These are phyloP conservation scores for Candida nonsorbophila DNA, from an alignment of 805 yeast genomes.

Conservation along the genomic window DNA sequence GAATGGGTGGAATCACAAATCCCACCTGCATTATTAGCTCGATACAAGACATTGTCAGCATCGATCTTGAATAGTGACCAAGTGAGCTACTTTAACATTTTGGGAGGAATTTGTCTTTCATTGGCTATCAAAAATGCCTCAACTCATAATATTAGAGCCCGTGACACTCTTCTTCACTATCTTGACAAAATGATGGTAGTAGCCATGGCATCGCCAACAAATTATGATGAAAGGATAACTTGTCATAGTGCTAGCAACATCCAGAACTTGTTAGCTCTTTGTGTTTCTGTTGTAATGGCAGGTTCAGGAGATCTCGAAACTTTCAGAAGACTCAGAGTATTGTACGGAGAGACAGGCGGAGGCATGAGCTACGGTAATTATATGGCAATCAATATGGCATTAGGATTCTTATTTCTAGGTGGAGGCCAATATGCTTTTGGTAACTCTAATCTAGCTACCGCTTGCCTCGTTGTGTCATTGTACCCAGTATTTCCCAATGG, in stretches of 20 bases:
- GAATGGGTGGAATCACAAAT: conserved; percentile 57
- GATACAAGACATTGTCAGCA: conserved; percentile 12
- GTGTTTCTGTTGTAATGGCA: conserved; percentile 74
- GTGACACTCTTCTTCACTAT: conserved; percentile 49
- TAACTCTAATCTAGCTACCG: conserved; percentile 58
- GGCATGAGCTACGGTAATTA: conserved; percentile 59
- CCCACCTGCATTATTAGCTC: conserved; percentile 39
- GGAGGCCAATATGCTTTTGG: conserved; percentile 87
- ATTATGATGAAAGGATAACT: conserved; percentile 57
- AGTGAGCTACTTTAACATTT: conserved; percentile 54
- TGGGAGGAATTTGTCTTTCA: conserved; percentile 73
- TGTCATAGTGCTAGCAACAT: conserved; percentile 48
- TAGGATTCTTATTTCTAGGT: conserved; percentile 86
- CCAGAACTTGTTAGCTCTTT: conserved; percentile 55
- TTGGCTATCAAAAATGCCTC: conserved; percentile 78
- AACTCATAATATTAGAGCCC: conserved; percentile 47
- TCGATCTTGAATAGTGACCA: conserved; percentile 50
- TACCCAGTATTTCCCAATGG: conserved; percentile 64
- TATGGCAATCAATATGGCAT: conserved; percentile 72
- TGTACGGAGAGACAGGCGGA: conserved; percentile 54
- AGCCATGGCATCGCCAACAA: conserved; percentile 35
- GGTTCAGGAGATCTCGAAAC: conserved; percentile 86
- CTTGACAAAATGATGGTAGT: conserved; percentile 48
- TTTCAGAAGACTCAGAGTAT: conserved; percentile 63
- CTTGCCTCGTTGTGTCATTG: conserved; percentile 65